These are phyloP conservation scores for Trichosporon coremiiforme DNA, from an alignment of 1,284 basidiomycete genomes.

Conservation along the genomic window DNA sequence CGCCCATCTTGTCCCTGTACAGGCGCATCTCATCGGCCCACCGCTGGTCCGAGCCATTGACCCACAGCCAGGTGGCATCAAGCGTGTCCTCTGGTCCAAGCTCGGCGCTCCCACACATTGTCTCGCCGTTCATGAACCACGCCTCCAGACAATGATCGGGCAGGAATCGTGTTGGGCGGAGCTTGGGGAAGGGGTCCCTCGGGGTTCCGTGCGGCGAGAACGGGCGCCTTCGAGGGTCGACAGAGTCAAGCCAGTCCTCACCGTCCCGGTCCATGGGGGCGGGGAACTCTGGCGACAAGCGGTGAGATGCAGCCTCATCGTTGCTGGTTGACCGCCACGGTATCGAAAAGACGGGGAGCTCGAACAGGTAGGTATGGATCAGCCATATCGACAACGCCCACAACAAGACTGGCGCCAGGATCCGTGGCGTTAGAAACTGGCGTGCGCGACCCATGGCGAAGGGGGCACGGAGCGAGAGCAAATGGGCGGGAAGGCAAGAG, in stretches of 20 bases:
- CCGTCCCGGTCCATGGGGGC: slow-evolving; percentile 37
- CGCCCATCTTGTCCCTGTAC: slow-evolving; percentile 32
- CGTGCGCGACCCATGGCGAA: background rate
- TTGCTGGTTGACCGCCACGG: background rate
- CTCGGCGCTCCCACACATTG: slow-evolving; percentile 39
- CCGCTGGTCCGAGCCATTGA: slow-evolving; percentile 50
- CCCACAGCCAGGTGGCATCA: slow-evolving; percentile 54
- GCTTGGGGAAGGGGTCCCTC: slow-evolving; percentile 43
- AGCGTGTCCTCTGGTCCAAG: slow-evolving; percentile 49
- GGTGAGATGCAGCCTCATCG: background rate
- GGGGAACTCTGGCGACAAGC: slow-evolving; percentile 35
- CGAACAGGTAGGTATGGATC: slow-evolving; percentile 36
- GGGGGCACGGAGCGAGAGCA: background rate
- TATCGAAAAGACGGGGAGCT: background rate
- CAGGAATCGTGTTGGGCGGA: slow-evolving; percentile 45
- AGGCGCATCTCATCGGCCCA: slow-evolving; percentile 45
- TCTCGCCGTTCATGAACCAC: slow-evolving; percentile 51
- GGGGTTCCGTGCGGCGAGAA: slow-evolving; percentile 40
- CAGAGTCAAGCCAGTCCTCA: slow-evolving; percentile 42
- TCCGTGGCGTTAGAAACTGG: slow-evolving; percentile 30
- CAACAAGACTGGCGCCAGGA: slow-evolving; percentile 33
- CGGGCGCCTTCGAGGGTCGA: slow-evolving; percentile 43
- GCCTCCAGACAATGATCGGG: slow-evolving; percentile 47
- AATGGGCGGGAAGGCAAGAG: too few species aligned
- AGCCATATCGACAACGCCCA: slow-evolving; percentile 39